Percentiles rank a stretch among this genome's conserved stretches.
phyloP scores from a whole-genome alignment of 2,329 filamentous ascomycete species.

The Lasiodiplodia theobromae region DNA sequence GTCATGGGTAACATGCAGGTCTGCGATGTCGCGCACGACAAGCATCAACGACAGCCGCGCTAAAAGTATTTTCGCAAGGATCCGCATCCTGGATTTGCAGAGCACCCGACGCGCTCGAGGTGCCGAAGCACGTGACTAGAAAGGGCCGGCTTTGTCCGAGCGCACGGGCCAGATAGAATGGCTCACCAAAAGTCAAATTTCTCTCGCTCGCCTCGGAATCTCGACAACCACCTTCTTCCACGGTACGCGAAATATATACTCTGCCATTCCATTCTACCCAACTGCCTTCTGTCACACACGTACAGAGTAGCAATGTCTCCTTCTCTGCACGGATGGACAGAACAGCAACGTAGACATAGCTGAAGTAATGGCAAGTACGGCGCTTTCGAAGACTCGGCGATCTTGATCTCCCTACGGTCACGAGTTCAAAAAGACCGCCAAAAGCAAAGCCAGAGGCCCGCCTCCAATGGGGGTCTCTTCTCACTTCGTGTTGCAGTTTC shows the following conservation, averaged over 20 bases:
- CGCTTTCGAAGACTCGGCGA: constrained; percentile 94
- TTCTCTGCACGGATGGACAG: background rate
- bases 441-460: constrained; percentile 78
- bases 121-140: background rate
- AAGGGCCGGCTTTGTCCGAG: background rate
- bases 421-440: constrained; percentile 89
- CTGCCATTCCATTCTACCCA: background rate
- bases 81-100: constrained; percentile 3
- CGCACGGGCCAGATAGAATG: background rate
- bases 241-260: background rate
- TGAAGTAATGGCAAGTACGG: constrained; percentile 50
- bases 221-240: background rate
- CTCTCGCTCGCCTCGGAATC: background rate
- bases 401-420: constrained; percentile 70
- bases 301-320: constrained; percentile 30
- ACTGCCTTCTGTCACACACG: background rate
- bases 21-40: background rate
- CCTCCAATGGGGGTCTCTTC: constrained; percentile 71
- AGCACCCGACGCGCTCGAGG: background rate
- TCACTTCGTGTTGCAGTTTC: constrained; percentile 91
- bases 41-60: constrained; percentile 1
- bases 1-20: background rate
- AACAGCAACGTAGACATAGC: background rate
- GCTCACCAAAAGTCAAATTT: background rate
- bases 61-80: background rate